These are phyloP conservation scores for Alternaria brassicicola DNA, from an alignment of 2,329 filamentous ascomycete genomes.

Conservation along the genomic window DNA sequence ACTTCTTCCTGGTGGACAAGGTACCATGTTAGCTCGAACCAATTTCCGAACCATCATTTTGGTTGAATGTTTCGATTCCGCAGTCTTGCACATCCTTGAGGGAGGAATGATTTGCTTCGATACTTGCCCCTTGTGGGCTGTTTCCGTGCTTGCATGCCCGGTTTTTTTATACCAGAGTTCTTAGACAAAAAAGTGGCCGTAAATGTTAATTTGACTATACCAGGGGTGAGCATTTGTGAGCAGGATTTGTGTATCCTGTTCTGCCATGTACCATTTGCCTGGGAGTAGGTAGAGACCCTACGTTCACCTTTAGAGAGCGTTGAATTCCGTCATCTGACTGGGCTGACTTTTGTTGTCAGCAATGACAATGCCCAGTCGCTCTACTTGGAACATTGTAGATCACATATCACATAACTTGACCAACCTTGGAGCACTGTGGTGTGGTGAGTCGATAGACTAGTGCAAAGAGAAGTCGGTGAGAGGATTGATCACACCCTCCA, in stretches of 20 bases:
- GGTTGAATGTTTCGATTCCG: neutral
- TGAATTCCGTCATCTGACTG: neutral
- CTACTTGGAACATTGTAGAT: neutral
- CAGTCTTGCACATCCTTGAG: neutral
- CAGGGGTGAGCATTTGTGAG: neutral
- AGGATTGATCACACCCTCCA: slow-evolving; percentile 4
- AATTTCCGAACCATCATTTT: neutral
- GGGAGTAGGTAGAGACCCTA: neutral
- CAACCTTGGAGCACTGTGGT: neutral
- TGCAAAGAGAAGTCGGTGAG: slow-evolving; percentile 8
- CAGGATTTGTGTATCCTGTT: neutral
- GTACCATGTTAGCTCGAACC: neutral
- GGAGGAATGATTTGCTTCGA: neutral
- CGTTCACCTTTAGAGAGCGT: neutral
- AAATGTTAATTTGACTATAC: neutral
- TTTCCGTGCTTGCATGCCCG: neutral
- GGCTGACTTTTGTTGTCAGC: neutral
- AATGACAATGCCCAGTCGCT: neutral
- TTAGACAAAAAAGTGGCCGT: neutral
- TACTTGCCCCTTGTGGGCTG: neutral
- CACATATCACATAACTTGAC: neutral
- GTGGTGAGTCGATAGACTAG: neutral
- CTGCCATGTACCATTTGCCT: neutral
- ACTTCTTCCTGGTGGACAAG: neutral
- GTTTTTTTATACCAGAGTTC: neutral